phyloP scores from a whole-genome alignment of 176 grass and related monocot species.

The Bromus sterilis region DNA sequence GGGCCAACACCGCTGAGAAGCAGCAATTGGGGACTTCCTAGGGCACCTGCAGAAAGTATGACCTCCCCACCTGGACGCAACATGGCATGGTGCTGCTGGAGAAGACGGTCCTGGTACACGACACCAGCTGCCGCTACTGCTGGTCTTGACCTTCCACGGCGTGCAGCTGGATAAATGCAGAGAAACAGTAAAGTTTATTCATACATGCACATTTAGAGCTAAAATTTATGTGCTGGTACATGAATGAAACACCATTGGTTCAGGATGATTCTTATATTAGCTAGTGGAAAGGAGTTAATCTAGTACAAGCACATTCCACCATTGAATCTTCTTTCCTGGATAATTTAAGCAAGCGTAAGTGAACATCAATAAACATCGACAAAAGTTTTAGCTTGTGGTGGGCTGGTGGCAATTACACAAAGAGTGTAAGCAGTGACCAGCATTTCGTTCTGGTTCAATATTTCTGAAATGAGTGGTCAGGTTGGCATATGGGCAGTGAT shows the following conservation, averaged over 20 bases:
- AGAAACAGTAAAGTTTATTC: background rate
- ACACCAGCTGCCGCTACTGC: conserved; percentile 48
- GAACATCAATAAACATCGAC: background rate
- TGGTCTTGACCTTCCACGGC: conserved; percentile 16
- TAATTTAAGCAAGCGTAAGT: background rate
- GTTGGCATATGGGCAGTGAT: background rate
- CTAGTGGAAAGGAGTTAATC: background rate
- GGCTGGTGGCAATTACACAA: background rate
- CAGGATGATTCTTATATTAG: background rate
- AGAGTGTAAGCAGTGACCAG: background rate
- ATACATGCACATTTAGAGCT: background rate
- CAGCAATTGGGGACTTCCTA: conserved; percentile 76
- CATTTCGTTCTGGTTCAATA: background rate
- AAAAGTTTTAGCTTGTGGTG: background rate
- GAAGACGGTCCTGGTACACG: conserved; percentile 55
- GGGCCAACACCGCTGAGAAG: conserved; percentile 78
- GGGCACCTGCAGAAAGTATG: conserved; percentile 64
- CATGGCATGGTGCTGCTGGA: conserved; percentile 56
- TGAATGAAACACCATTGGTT: background rate
- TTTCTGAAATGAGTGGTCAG: background rate
- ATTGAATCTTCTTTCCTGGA: background rate
- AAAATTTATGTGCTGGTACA: background rate
- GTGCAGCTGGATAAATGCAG: conserved; percentile 5
- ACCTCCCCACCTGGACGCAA: conserved; percentile 69
- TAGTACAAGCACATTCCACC: background rate